phyloP scores from a whole-genome alignment of 2,329 filamentous ascomycete species.

The Fusarium denticulatum region DNA sequence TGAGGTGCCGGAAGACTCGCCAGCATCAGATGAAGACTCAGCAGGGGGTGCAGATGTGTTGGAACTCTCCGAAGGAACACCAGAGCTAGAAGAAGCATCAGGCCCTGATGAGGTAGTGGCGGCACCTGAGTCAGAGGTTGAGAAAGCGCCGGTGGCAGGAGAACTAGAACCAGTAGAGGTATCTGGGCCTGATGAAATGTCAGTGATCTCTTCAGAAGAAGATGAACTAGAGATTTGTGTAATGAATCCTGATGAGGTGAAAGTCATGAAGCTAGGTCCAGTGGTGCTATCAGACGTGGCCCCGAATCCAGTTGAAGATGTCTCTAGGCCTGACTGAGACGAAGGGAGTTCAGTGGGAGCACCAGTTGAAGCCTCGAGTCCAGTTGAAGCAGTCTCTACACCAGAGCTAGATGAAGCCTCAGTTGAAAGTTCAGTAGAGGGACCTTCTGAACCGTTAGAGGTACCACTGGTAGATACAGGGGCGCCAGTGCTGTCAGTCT shows the following conservation, averaged over 20 bases:
- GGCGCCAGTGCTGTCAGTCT: not conserved
- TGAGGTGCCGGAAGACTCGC: no score
- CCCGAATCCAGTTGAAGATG: not conserved
- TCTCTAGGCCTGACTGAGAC: not conserved
- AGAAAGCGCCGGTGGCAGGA: not conserved
- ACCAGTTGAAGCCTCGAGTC: not conserved
- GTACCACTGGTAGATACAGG: not conserved
- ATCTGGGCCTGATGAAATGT: not conserved
- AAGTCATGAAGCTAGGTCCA: not conserved
- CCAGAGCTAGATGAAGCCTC: no score
- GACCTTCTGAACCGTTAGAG: not conserved
- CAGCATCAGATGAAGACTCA: not conserved
- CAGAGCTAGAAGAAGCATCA: no score
- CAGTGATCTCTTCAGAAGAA: not conserved
- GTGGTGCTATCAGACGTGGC: not conserved
- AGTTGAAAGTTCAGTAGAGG: not conserved
- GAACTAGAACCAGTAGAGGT: not conserved
- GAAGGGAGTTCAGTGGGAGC: not conserved
- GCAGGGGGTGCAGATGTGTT: not conserved
- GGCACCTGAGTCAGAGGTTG: not conserved
- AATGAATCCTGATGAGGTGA: not conserved
- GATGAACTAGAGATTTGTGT: not conserved
- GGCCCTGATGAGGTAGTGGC: no score
- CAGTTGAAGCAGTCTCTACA: not conserved
- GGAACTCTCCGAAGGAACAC: not conserved